These are phyloP conservation scores for Pestalotiopsis sp. DNA, from an alignment of 2,329 filamentous ascomycete species.

Conservation along the genomic window DNA sequence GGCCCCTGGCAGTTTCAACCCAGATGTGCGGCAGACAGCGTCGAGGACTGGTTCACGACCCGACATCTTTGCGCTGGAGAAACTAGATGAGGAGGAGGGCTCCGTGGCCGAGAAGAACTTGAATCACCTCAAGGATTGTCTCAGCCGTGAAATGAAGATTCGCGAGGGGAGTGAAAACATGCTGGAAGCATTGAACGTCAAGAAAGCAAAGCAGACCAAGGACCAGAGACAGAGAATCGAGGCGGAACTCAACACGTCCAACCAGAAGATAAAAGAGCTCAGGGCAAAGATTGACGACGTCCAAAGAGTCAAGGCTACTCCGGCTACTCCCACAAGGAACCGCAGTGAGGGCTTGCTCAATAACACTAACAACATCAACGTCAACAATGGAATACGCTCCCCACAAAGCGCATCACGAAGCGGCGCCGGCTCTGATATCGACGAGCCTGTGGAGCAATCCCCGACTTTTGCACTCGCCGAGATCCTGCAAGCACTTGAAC, in stretches of 20 bases:
- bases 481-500: conserved; percentile 85
- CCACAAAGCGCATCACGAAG: conserved; percentile 59
- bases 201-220: conserved; percentile 94
- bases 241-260: conserved; percentile 88
- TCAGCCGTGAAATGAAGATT: conserved; percentile 97
- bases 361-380: too few relatives aligned
- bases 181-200: conserved; percentile 89
- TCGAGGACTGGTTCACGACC: conserved; percentile 66
- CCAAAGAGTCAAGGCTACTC: conserved; percentile 51
- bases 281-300: conserved; percentile 63
- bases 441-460: conserved; percentile 68
- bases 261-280: conserved; percentile 68
- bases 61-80: conserved; percentile 55
- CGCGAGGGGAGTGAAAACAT: conserved; percentile 98
- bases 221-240: conserved; percentile 81
- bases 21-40: conserved; percentile 74
- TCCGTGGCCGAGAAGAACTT: conserved; percentile 71
- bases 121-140: conserved; percentile 75
- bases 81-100: conserved; percentile 65
- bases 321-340: conserved; percentile 55
- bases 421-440: conserved; percentile 62
- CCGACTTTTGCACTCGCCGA: conserved; percentile 91
- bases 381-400: conserved; percentile 55
- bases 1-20: conserved; percentile 84
- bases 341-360: conserved; percentile 50